Evolutionary conservation across 2,329 filamentous ascomycete genomes (phyloP), one percentile per base, ranked within the genome.

Genomic region (Aureobasidium sp.): DNA sequence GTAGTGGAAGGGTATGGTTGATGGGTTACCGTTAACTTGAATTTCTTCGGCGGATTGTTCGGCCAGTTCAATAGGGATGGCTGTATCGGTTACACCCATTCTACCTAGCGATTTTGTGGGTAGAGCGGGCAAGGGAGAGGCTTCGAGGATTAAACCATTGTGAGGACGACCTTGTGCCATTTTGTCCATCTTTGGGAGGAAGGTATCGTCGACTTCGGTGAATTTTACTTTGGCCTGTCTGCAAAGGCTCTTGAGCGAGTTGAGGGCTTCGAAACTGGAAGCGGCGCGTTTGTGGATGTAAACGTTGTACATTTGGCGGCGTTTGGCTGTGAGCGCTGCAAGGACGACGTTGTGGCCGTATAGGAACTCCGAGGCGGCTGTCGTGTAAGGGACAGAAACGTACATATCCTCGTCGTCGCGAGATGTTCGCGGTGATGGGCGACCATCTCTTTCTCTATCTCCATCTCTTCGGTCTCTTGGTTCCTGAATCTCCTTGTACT

Each of bases 121-220:
- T 25, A 73, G 74, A 23, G 91, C 89, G 0, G 94, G 94, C 1
- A 98, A 79, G 1, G 93, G 93, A 0, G 94, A 97, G 18, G 92
- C 90, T 79, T 99, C 96, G 4, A 99, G 86, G 20, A 98, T 85
- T 71, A 91, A 91, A 54, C 95, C 95, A 74, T 98, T 98, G 79
- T 99, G 95, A 40, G 95, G 94, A 47, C 96, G 87, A 1, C 91
- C 90, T 65, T 85, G 87, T 70, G 92, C 93, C 88, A 97, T 93
- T 79, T 93, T 95, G 78, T 97, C 91, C 81, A 99, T 86, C 47
- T 56, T 81, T 1, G 86, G 87, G 67, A 93, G 80, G 74, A 90
- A 90, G 1, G 85, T 82, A 25, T 82, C 81, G 48, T 88, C 88
- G 27, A 95, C 87, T 50, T 93, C 82, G 4, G 81, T 76, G 8